Percentiles rank a stretch among this genome's conserved stretches.
Evolutionary conservation across 768 basidiomycete species (phyloP).

Genomic region (Suillus sp.): DNA sequence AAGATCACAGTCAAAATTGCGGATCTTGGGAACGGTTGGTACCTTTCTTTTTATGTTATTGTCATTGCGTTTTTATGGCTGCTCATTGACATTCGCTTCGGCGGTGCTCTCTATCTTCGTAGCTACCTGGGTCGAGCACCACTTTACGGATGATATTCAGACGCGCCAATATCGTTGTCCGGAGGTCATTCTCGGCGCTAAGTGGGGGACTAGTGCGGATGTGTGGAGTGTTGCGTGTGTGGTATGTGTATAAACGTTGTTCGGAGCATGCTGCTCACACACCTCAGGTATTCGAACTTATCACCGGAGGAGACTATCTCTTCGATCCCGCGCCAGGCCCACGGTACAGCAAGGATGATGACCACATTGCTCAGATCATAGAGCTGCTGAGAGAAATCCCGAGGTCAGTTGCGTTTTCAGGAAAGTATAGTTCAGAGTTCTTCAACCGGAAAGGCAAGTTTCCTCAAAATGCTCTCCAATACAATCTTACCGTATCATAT

Average conservation of each 20-base stretch:
- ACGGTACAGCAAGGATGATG: slow-evolving; percentile 94
- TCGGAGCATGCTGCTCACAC: slow-evolving; percentile 3
- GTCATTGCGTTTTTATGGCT: background rate
- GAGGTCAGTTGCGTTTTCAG: slow-evolving; percentile 77
- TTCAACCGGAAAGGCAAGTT: slow-evolving; percentile 90
- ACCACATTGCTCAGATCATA: slow-evolving; percentile 97
- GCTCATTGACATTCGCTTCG: slow-evolving; percentile 15
- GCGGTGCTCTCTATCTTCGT: slow-evolving; percentile 9
- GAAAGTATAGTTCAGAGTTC: slow-evolving; percentile 93
- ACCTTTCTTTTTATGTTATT: slow-evolving; percentile 8
- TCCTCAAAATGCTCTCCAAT: background rate
- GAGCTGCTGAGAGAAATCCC: slow-evolving; percentile 94
- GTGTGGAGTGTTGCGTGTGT: slow-evolving; percentile 97
- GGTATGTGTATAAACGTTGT: slow-evolving; percentile 40
- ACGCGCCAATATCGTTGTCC: slow-evolving; percentile 97
- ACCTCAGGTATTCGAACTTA: slow-evolving; percentile 84
- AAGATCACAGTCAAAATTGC: slow-evolving; percentile 98
- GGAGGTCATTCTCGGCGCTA: slow-evolving; percentile 94
- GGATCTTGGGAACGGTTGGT: slow-evolving; percentile 91
- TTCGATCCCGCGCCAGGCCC: slow-evolving; percentile 96
- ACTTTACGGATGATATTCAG: slow-evolving; percentile 99
- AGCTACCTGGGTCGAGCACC: slow-evolving; percentile 90
- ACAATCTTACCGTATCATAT: background rate
- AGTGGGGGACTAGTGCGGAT: slow-evolving; percentile 95
- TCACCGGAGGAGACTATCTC: slow-evolving; percentile 96